phyloP scores from a whole-genome alignment of 202 grass and related monocot species.

The Alloteropsis angusta region DNA sequence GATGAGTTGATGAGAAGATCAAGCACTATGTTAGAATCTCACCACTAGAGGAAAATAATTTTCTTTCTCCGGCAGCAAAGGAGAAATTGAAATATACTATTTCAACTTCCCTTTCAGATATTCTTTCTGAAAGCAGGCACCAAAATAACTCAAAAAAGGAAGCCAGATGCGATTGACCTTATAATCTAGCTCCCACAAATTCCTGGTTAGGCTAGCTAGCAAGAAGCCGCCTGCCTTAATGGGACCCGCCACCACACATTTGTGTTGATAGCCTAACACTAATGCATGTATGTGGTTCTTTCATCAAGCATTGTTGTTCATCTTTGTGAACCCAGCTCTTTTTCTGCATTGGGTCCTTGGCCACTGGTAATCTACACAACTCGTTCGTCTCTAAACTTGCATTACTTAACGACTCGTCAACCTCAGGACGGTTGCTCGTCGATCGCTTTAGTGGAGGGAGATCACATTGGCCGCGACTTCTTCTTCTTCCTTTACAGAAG shows the following conservation, averaged over 20 bases:
- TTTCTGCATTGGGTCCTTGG: not conserved
- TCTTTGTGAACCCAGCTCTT: not conserved
- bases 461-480: not conserved
- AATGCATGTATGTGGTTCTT: not conserved
- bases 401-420: not conserved
- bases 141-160: not conserved
- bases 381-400: not conserved
- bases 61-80: not conserved
- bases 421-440: not conserved
- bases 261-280: constrained; percentile 3
- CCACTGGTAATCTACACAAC: not conserved
- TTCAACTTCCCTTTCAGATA: not conserved
- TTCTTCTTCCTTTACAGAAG: constrained; percentile 8
- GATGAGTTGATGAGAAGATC: not conserved
- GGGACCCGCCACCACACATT: not conserved
- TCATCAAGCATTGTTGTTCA: not conserved
- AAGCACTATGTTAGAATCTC: not conserved
- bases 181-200: not conserved
- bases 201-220: not conserved
- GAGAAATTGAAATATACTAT: not conserved
- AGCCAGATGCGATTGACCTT: not conserved
- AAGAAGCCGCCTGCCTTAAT: not conserved
- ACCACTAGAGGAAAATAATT: not conserved
- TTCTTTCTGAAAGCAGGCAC: not conserved
- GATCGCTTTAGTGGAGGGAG: not conserved